A percentile compares a stretch with the other conserved stretches of the same genome.
Evolutionary conservation across 2,329 filamentous ascomycete species (phyloP).

Genomic region (Aspergillus pseudotamarii): DNA sequence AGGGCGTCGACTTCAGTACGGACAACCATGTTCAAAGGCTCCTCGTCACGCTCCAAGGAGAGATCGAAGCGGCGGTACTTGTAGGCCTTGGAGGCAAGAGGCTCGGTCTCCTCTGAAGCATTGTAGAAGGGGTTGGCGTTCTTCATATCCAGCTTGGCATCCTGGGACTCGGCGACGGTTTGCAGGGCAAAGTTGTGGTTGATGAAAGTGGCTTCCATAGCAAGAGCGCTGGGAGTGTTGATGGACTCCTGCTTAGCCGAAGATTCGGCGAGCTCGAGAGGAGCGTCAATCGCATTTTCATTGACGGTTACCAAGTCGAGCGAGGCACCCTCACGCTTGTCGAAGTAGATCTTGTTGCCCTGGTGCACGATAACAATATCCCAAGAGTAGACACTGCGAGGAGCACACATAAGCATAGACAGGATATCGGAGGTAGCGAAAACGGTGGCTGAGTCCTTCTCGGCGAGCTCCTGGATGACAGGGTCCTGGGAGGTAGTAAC

Average conservation of each 20-base stretch:
- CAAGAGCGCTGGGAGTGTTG: conserved; percentile 90
- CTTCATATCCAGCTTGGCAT: conserved; percentile 77
- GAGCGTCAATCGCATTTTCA: conserved; percentile 95
- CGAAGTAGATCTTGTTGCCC: conserved; percentile 95
- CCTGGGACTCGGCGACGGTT: conserved; percentile 81
- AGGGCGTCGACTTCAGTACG: conserved; percentile 94
- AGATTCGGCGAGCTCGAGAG: conserved; percentile 79
- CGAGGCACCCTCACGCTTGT: conserved; percentile 94
- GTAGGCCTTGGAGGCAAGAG: conserved; percentile 94
- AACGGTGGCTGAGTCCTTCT: conserved; percentile 93
- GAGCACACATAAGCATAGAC: conserved; percentile 98
- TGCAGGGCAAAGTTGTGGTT: conserved; percentile 99
- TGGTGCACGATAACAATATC: conserved; percentile 93
- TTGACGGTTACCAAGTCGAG: conserved; percentile 99
- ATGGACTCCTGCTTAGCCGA: conserved; percentile 79
- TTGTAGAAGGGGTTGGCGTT: conserved; percentile 98
- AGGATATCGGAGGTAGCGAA: conserved; percentile 97
- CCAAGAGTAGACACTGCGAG: conserved; percentile 97
- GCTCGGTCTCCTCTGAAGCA: conserved; percentile 85
- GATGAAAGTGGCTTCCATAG: conserved; percentile 98
- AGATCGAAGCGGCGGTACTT: conserved; percentile 98
- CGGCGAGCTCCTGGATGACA: conserved; percentile 93
- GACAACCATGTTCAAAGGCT: conserved; percentile 89
- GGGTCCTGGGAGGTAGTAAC: conserved; percentile 96
- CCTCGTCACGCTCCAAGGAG: conserved; percentile 85